phyloP scores from a whole-genome alignment of 306 rosid species.

The Styphnolobium japonicum region DNA sequence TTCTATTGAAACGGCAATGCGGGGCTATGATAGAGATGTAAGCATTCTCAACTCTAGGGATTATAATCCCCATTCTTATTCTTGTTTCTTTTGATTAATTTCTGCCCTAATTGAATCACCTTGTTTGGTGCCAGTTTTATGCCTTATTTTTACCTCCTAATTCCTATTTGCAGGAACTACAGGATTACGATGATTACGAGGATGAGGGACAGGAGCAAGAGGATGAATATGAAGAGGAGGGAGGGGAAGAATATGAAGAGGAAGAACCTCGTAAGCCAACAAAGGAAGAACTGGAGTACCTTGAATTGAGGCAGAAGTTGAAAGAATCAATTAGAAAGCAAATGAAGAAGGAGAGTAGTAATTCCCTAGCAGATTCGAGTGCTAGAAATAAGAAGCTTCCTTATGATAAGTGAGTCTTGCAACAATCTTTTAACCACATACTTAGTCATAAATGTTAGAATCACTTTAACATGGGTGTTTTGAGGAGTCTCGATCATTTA shows the following conservation, averaged over 20 bases:
- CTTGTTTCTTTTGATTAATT: neutral
- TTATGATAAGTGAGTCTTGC: slow-evolving; percentile 66
- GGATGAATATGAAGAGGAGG: slow-evolving; percentile 53
- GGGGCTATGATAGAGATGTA: slow-evolving; percentile 62
- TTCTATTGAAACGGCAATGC: slow-evolving; percentile 42
- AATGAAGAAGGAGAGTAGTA: slow-evolving; percentile 50
- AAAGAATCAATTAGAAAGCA: slow-evolving; percentile 65
- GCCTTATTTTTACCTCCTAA: neutral
- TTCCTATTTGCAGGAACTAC: slow-evolving; percentile 35
- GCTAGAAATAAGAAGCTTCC: slow-evolving; percentile 55
- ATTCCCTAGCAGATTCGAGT: slow-evolving; percentile 36
- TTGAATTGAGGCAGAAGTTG: slow-evolving; percentile 66
- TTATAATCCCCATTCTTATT: neutral
- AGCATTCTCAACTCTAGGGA: slow-evolving; percentile 18
- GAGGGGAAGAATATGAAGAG: slow-evolving; percentile 47
- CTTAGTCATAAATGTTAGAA: neutral
- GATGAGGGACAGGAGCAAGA: slow-evolving; percentile 46
- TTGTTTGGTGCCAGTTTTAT: neutral
- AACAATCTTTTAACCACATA: neutral
- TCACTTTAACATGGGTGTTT: neutral
- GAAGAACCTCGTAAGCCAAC: slow-evolving; percentile 59
- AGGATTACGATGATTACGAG: slow-evolving; percentile 59
- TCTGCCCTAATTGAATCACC: neutral
- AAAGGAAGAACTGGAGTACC: slow-evolving; percentile 68
- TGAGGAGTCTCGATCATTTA: neutral